Conservation (phyloP, 345 rosid species). For the Ceriops tagal region DNA sequence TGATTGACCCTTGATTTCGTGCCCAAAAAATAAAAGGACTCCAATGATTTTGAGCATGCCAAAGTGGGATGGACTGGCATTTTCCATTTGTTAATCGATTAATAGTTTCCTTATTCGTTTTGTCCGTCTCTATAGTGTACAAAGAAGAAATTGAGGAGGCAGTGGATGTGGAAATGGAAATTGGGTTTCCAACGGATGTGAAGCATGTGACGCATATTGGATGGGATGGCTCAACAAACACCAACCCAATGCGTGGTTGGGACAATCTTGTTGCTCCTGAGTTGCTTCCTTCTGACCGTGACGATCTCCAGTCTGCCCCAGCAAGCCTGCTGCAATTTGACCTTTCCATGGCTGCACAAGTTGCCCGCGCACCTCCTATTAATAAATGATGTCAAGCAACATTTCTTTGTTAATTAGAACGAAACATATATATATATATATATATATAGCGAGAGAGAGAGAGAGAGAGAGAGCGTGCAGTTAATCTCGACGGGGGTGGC, state of each 20-base stretch:
- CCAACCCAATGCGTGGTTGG: conserved; percentile 25
- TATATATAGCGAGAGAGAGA: too few species aligned
- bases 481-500: too few species aligned
- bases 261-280: conserved; percentile 22
- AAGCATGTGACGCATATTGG: conserved; percentile 85
- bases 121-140: conserved; percentile 33
- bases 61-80: background rate
- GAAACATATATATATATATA: too few species aligned
- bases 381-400: too few species aligned
- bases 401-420: too few species aligned
- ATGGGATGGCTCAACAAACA: conserved; percentile 49
- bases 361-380: conserved; percentile 10
- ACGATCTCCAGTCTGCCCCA: conserved; percentile 19
- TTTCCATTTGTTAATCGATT: background rate
- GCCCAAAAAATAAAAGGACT: too few species aligned
- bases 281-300: background rate
- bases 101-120: background rate
- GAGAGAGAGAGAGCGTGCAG: too few species aligned
- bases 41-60: too few species aligned
- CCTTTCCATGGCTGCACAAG: conserved; percentile 29
- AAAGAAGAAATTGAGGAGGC: conserved; percentile 53
- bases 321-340: conserved; percentile 23
- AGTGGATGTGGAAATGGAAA: conserved; percentile 37
- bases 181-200: conserved; percentile 79
- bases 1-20: too few species aligned